These are phyloP conservation scores for Lanzia echinophila DNA, from an alignment of 2,329 filamentous ascomycete species.

Conservation along the genomic window DNA sequence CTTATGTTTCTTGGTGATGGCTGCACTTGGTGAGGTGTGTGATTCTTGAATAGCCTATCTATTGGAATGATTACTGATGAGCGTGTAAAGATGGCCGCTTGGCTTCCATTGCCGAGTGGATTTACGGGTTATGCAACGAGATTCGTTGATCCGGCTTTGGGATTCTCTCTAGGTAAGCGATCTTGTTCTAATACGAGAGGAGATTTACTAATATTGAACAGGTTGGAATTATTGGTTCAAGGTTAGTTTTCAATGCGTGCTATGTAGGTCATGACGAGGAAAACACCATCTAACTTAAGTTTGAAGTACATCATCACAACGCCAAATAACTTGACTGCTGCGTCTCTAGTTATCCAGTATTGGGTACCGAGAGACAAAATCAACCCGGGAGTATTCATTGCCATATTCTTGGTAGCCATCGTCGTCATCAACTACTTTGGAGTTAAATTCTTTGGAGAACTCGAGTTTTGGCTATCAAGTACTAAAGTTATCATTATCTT, in stretches of 20 bases:
- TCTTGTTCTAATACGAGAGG: background rate
- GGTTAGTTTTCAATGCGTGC: constrained; percentile 14
- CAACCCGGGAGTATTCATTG: constrained; percentile 75
- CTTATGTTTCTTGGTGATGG: constrained; percentile 76
- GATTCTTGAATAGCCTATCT: background rate
- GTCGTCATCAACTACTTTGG: constrained; percentile 60
- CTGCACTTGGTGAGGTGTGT: constrained; percentile 44
- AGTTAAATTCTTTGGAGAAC: constrained; percentile 32
- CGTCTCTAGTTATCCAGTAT: constrained; percentile 70
- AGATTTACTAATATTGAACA: background rate
- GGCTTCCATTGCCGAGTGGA: constrained; percentile 69
- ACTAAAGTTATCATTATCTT: constrained; percentile 60
- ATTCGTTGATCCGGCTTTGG: constrained; percentile 74
- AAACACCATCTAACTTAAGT: background rate
- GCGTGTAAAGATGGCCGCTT: constrained; percentile 58
- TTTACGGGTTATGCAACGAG: constrained; percentile 77
- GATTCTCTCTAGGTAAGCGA: constrained; percentile 64
- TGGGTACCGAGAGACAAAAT: constrained; percentile 59
- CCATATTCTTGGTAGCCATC: constrained; percentile 59
- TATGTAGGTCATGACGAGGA: background rate
- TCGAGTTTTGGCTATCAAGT: constrained; percentile 49
- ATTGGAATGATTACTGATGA: background rate
- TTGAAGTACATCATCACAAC: constrained; percentile 75
- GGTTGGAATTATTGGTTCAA: constrained; percentile 28
- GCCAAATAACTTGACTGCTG: constrained; percentile 77